Percentiles rank a stretch among this genome's conserved stretches.
phyloP scores from a whole-genome alignment of 805 yeast species.

The Candida arabinofermentans region DNA sequence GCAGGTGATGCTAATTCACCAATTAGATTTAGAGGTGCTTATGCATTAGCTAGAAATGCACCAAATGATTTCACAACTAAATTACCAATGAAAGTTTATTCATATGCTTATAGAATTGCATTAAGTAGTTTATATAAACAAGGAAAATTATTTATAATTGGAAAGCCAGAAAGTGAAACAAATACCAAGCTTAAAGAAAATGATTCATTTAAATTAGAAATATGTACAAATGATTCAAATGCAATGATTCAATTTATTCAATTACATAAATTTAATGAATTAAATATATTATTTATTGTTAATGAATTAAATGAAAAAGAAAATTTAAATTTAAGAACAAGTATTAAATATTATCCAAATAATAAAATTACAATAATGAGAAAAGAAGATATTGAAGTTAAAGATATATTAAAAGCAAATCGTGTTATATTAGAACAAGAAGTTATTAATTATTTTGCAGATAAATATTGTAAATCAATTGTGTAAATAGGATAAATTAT shows the following conservation, averaged over 20 bases:
- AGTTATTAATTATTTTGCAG: constrained; percentile 63
- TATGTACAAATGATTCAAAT: constrained; percentile 27
- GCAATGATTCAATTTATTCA: constrained; percentile 36
- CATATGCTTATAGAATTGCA: constrained; percentile 75
- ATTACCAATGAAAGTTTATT: constrained; percentile 69
- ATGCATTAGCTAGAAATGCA: constrained; percentile 85
- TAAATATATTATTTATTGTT: constrained; percentile 65
- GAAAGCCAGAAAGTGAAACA: constrained; percentile 25
- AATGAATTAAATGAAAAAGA: constrained; percentile 38
- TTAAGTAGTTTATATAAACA: constrained; percentile 73
- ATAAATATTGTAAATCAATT: constrained; percentile 20
- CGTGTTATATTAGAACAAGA: constrained; percentile 66
- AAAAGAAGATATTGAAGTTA: constrained; percentile 76
- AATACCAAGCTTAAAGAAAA: constrained; percentile 14
- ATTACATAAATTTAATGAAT: constrained; percentile 44
- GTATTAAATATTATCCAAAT: constrained; percentile 48
- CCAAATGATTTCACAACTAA: constrained; percentile 85
- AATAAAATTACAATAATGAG: constrained; percentile 59
- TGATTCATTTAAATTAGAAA: constrained; percentile 28
- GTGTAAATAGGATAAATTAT: neutral
- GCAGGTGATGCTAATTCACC: constrained; percentile 96
- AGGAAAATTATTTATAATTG: constrained; percentile 71
- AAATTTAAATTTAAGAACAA: constrained; percentile 62
- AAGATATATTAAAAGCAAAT: constrained; percentile 78
- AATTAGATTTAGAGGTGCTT: constrained; percentile 81